Percentiles rank a stretch among this genome's conserved stretches.
Evolutionary conservation across 306 rosid species (phyloP).

Genomic region (Oxytropis ochrocephala): DNA sequence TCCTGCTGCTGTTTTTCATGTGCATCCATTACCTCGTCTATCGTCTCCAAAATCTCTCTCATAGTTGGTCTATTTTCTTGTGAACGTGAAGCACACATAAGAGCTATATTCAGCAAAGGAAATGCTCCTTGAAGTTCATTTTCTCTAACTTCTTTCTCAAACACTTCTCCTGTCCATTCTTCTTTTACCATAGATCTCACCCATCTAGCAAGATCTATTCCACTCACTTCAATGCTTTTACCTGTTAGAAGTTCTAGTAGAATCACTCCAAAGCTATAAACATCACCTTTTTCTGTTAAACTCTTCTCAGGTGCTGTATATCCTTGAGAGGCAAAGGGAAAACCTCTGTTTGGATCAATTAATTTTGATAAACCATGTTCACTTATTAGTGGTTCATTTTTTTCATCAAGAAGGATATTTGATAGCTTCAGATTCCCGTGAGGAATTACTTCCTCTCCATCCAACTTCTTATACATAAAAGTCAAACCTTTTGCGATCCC

Average conservation of each 20-base stretch:
- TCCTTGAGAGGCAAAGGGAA: constrained; percentile 35
- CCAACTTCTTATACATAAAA: constrained; percentile 40
- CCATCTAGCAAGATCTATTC: constrained; percentile 74
- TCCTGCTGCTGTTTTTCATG: constrained; percentile 33
- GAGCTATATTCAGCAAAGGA: constrained; percentile 28
- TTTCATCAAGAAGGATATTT: constrained; percentile 57
- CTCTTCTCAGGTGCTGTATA: constrained; percentile 59
- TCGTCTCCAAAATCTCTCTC: constrained; percentile 44
- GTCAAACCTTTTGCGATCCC: constrained; percentile 63
- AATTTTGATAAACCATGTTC: constrained; percentile 64
- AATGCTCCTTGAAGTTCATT: constrained; percentile 38
- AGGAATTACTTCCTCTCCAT: constrained; percentile 34
- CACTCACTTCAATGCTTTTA: constrained; percentile 42
- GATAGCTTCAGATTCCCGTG: constrained; percentile 81
- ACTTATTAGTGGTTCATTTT: constrained; percentile 49
- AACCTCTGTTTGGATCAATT: constrained; percentile 31
- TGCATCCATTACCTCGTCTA: constrained; percentile 38
- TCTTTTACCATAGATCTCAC: constrained; percentile 67
- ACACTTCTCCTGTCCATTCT: constrained; percentile 86
- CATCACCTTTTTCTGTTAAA: constrained; percentile 53
- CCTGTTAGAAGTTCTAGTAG: constrained; percentile 57
- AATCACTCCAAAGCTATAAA: constrained; percentile 66
- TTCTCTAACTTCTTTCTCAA: constrained; percentile 50
- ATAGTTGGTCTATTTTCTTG: constrained; percentile 49
- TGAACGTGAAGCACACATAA: constrained; percentile 45